Conservation (phyloP, 2,329 filamentous ascomycete species). For the Neophaeococcomyces aloes region DNA sequence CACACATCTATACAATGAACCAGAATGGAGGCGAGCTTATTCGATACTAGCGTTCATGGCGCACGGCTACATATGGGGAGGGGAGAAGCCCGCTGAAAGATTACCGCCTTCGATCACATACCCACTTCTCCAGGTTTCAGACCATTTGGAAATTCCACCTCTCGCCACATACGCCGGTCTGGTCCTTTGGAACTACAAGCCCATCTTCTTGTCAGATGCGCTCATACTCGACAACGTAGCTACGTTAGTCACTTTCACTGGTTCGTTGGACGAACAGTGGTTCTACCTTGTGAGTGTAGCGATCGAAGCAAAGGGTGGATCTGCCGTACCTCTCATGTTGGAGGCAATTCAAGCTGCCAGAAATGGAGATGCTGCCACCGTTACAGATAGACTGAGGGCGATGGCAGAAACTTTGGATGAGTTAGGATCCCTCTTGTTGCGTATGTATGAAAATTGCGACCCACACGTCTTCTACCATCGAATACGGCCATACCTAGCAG, state of each 20-base stretch:
- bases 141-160: slow-evolving; percentile 71
- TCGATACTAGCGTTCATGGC: slow-evolving; percentile 66
- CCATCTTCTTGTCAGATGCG: slow-evolving; percentile 71
- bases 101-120: slow-evolving; percentile 74
- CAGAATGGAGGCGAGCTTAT: slow-evolving; percentile 87
- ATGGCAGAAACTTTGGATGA: slow-evolving; percentile 87
- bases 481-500: slow-evolving; percentile 89
- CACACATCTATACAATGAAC: slow-evolving; percentile 65
- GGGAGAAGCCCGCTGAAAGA: slow-evolving; percentile 58
- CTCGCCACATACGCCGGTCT: slow-evolving; percentile 90
- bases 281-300: slow-evolving; percentile 94
- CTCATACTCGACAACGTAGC: slow-evolving; percentile 83
- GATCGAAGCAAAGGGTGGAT: slow-evolving; percentile 83
- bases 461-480: slow-evolving; percentile 91
- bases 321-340: slow-evolving; percentile 80
- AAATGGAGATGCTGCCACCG: slow-evolving; percentile 55
- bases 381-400: slow-evolving; percentile 63
- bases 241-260: slow-evolving; percentile 82
- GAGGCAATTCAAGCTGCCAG: slow-evolving; percentile 73
- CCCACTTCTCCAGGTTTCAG: slow-evolving; percentile 67
- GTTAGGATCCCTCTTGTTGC: slow-evolving; percentile 63
- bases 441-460: slow-evolving; percentile 94
- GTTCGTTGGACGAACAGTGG: slow-evolving; percentile 93
- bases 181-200: slow-evolving; percentile 94
- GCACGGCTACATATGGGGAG: slow-evolving; percentile 86